A percentile compares a stretch with the other conserved stretches of the same genome.
Evolutionary conservation across 768 basidiomycete genomes (phyloP).

Genomic region (Mycena latifolia): DNA sequence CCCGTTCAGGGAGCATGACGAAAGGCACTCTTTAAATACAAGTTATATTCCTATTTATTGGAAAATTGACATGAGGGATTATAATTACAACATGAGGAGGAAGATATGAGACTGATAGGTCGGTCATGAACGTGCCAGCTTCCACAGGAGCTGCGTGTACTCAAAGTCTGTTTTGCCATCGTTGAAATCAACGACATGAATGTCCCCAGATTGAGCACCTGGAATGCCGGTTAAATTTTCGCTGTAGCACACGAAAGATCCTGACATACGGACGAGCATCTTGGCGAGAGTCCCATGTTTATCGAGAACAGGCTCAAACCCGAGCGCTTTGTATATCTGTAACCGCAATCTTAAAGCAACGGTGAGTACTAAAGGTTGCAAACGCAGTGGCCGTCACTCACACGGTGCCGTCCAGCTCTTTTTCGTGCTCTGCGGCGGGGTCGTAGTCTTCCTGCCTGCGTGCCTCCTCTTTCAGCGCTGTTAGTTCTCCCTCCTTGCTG

Average conservation of each 20-base stretch:
- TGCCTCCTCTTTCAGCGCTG: slow-evolving; percentile 74
- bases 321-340: slow-evolving; percentile 76
- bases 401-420: slow-evolving; percentile 76
- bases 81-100: slow-evolving; percentile 39
- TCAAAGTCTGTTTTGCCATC: slow-evolving; percentile 50
- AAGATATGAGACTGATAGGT: background rate
- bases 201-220: slow-evolving; percentile 66
- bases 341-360: slow-evolving; percentile 67
- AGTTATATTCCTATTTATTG: slow-evolving; percentile 20
- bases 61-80: slow-evolving; percentile 35
- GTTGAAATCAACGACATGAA: slow-evolving; percentile 56
- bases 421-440: slow-evolving; percentile 78
- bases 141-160: slow-evolving; percentile 58
- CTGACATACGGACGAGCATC: slow-evolving; percentile 76
- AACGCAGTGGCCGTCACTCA: slow-evolving; percentile 51
- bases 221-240: slow-evolving; percentile 11
- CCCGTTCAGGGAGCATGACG: no score
- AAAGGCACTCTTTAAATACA: no score
- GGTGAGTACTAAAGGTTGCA: slow-evolving; percentile 12
- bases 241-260: background rate
- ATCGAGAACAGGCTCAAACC: slow-evolving; percentile 75
- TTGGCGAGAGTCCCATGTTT: slow-evolving; percentile 64
- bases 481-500: slow-evolving; percentile 78
- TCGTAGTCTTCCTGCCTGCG: slow-evolving; percentile 74
- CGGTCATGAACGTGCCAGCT: slow-evolving; percentile 57